Conservation (phyloP, 2,329 filamentous ascomycete species). For the Aspergillus amoenus region DNA sequence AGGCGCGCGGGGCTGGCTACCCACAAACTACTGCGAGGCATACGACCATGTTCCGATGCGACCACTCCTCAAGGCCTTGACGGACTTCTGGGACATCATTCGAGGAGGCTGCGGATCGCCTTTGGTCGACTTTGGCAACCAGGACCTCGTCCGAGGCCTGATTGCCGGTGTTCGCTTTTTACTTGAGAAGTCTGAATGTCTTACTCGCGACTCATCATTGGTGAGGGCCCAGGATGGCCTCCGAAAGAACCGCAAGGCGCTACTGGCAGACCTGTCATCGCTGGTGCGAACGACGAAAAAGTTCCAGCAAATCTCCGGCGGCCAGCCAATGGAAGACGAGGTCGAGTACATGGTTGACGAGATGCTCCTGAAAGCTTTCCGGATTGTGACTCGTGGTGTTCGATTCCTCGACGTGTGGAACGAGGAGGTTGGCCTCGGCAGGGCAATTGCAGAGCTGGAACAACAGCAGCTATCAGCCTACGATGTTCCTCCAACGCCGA, state of each 20-base stretch:
- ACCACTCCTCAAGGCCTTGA: conserved; percentile 77
- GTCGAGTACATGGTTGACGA: conserved; percentile 71
- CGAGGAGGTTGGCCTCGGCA: conserved; percentile 50
- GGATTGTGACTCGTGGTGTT: conserved; percentile 87
- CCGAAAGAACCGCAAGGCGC: conserved; percentile 76
- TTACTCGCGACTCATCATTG: conserved; percentile 75
- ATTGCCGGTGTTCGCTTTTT: conserved; percentile 91
- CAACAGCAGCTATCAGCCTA: conserved; percentile 25
- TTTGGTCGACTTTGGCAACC: conserved; percentile 77
- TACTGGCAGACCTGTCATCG: conserved; percentile 84
- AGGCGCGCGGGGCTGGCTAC: conserved; percentile 88
- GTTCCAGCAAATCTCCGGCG: conserved; percentile 71
- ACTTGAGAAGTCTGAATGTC: conserved; percentile 84
- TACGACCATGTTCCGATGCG: conserved; percentile 89
- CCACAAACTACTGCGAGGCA: conserved; percentile 95
- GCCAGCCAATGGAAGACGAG: conserved; percentile 40
- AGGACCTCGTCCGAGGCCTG: conserved; percentile 91
- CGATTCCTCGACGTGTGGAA: conserved; percentile 85
- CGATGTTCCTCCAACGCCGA: conserved; percentile 37
- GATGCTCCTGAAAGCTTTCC: conserved; percentile 90
- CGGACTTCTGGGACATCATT: conserved; percentile 90
- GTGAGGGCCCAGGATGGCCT: conserved; percentile 75
- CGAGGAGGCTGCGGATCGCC: conserved; percentile 74
- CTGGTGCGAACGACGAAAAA: conserved; percentile 86
- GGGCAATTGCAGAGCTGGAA: conserved; percentile 41